Conservation (phyloP, 371 early-diverging fungal species). For the Nosema granulosis region DNA sequence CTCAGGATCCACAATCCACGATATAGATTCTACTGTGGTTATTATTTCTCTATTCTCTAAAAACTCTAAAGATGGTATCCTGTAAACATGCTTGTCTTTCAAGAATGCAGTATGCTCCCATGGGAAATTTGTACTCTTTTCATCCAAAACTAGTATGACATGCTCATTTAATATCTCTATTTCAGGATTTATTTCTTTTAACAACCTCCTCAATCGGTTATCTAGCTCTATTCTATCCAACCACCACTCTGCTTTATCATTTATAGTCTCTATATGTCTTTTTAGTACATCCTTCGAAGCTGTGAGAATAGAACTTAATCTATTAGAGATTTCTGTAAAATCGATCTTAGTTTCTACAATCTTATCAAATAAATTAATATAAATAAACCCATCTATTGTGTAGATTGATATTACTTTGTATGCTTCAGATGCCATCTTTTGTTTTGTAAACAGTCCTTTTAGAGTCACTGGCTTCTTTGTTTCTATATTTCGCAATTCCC, state of each 20-base stretch:
- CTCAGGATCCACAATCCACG: conserved; percentile 63
- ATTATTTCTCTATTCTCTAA: not conserved
- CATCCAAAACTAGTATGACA: conserved; percentile 40
- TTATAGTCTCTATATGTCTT: not conserved
- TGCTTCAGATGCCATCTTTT: not conserved
- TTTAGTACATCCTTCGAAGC: not conserved
- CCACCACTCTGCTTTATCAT: conserved; percentile 52
- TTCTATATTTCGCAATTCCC: conserved; percentile 13
- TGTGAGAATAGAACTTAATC: not conserved
- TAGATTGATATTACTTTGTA: conserved; percentile 15
- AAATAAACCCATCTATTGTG: conserved; percentile 2
- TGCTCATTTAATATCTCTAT: not conserved
- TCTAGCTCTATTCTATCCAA: conserved; percentile 43
- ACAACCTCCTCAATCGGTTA: conserved; percentile 23
- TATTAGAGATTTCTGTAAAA: not conserved
- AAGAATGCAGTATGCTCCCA: conserved; percentile 42
- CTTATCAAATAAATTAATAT: conserved; percentile 5
- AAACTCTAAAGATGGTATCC: conserved; percentile 44
- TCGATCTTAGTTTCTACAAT: not conserved
- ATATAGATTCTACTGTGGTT: conserved; percentile 2
- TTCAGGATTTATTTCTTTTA: conserved; percentile 4
- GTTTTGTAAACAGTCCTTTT: not conserved
- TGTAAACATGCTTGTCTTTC: conserved; percentile 11
- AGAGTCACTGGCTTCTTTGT: not conserved
- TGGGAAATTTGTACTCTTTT: conserved; percentile 48